Conservation (phyloP, 176 grass and related monocot species). For the Juncus inflexus region DNA sequence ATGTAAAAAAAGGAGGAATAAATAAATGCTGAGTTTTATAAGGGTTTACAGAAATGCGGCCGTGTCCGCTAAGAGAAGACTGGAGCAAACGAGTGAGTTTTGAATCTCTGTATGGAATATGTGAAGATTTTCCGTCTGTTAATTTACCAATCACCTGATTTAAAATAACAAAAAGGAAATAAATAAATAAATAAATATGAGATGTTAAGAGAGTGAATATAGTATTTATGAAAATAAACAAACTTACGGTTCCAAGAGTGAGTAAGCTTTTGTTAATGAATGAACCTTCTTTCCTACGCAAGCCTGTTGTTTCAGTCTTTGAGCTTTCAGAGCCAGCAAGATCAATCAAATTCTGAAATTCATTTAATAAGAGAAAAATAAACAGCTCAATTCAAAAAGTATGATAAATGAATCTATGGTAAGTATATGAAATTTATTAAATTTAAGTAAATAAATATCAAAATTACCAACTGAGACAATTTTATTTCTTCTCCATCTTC, state of each 20-base stretch:
- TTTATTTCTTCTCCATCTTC: conserved; percentile 74
- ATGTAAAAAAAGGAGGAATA: background rate
- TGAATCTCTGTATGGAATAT: conserved; percentile 96
- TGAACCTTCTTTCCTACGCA: conserved; percentile 96
- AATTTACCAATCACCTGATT: conserved; percentile 93
- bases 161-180: background rate
- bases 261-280: conserved; percentile 99
- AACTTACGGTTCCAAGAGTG: conserved; percentile 91
- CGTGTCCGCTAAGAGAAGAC: conserved; percentile 89
- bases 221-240: background rate
- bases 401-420: background rate
- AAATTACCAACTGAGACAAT: conserved; percentile 82
- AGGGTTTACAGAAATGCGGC: conserved; percentile 79
- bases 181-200: background rate
- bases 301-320: conserved; percentile 93
- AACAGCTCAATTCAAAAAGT: conserved; percentile 16
- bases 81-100: conserved; percentile 98
- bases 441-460: conserved; percentile 28
- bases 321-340: conserved; percentile 98
- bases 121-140: conserved; percentile 93
- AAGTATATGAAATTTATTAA: conserved; percentile 12
- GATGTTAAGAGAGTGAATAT: background rate
- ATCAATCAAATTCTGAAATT: conserved; percentile 90
- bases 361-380: conserved; percentile 28
- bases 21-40: background rate